These are phyloP conservation scores for Suhomyces bolitotheri DNA, from an alignment of 1,139 yeast species.

Conservation along the genomic window DNA sequence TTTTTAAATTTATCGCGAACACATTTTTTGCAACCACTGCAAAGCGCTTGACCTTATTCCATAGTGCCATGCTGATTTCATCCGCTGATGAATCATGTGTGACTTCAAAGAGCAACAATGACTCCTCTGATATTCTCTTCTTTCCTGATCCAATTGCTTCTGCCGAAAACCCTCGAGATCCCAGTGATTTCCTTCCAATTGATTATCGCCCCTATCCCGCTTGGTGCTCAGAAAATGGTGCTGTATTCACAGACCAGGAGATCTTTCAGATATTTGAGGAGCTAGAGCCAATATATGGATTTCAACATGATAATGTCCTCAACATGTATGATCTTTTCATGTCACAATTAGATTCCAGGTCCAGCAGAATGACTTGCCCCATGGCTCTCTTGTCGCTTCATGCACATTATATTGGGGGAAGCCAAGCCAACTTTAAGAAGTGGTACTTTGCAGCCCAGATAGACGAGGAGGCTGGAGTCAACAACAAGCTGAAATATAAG, in stretches of 20 bases:
- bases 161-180: background rate
- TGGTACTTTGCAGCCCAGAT: conserved; percentile 87
- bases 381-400: conserved; percentile 62
- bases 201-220: conserved; percentile 23
- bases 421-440: conserved; percentile 84
- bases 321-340: conserved; percentile 68
- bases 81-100: no score
- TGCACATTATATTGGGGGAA: conserved; percentile 86
- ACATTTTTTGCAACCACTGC: conserved; percentile 4
- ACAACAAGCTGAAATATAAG: conserved; percentile 21
- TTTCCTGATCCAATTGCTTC: no score
- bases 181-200: background rate
- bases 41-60: no score
- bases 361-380: conserved; percentile 59
- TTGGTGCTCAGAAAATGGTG: conserved; percentile 41
- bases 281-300: conserved; percentile 61
- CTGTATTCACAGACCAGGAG: conserved; percentile 19
- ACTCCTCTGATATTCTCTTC: no score
- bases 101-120: no score
- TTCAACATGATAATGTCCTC: conserved; percentile 60
- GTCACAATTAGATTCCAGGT: conserved; percentile 65
- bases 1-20: conserved; percentile 18
- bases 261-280: conserved; percentile 24
- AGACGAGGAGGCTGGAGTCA: conserved; percentile 1
- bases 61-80: no score